These are phyloP conservation scores for Rhodomyrtus tomentosa DNA, from an alignment of 345 rosid genomes.

Conservation along the genomic window DNA sequence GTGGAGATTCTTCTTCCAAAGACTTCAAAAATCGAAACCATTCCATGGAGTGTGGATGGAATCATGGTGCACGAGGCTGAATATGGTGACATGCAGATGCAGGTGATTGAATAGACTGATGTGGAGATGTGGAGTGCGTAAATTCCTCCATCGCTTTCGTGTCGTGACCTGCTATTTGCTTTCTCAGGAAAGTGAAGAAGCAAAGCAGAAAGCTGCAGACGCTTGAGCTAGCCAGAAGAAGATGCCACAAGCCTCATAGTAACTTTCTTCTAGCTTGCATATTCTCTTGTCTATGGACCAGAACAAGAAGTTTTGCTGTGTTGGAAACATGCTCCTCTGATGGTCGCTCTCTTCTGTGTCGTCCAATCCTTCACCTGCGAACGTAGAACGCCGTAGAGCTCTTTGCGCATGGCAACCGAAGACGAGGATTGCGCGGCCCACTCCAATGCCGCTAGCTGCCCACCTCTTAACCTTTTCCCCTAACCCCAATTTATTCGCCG, in stretches of 20 bases:
- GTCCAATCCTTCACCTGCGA: background rate
- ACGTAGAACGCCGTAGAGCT: fast-evolving
- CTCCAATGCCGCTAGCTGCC: background rate
- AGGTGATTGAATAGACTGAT: background rate
- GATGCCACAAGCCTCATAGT: background rate
- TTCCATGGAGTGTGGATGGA: conserved; percentile 67
- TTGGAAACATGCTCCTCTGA: background rate
- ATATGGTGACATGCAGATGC: conserved; percentile 22
- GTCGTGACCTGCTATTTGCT: no score
- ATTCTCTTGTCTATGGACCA: background rate
- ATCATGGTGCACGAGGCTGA: conserved; percentile 44
- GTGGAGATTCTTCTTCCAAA: conserved; percentile 65
- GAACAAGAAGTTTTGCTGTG: background rate
- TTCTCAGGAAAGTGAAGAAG: no score
- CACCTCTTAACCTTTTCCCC: background rate
- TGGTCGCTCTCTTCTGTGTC: background rate
- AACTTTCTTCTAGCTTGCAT: background rate
- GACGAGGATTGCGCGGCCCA: background rate
- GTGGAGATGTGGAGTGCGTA: no score
- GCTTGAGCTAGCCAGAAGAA: background rate
- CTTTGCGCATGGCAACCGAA: background rate
- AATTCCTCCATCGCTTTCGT: no score
- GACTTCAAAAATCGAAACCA: conserved; percentile 35
- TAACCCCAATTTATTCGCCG: background rate
- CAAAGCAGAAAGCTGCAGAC: no score